A percentile compares a stretch with the other conserved stretches of the same genome.
These are phyloP conservation scores for Chlorella ohadii DNA, from an alignment of 139 green algal genomes.

Conservation along the genomic window DNA sequence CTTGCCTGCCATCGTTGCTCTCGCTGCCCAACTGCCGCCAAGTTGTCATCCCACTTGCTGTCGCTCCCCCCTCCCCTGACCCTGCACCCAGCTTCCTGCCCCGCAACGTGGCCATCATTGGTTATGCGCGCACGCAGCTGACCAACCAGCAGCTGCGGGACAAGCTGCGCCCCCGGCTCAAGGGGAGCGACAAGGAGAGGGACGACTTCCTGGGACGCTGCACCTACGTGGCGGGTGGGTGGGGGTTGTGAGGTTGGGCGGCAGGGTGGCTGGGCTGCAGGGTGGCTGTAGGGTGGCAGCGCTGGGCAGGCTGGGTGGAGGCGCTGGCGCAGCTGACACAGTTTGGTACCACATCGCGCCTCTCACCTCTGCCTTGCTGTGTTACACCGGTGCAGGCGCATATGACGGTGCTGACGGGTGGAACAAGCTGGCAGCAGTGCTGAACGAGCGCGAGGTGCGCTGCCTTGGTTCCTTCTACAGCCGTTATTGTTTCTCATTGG, in stretches of 20 bases:
- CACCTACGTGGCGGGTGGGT: slow-evolving; percentile 23
- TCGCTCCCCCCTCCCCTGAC: no score
- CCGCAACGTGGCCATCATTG: slow-evolving; percentile 70
- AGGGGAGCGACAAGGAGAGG: slow-evolving; percentile 21
- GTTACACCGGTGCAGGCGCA: slow-evolving; percentile 18
- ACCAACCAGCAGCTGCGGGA: slow-evolving; percentile 71
- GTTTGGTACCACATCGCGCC: not conserved
- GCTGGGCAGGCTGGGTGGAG: not conserved
- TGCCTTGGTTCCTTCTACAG: no score
- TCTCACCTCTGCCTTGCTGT: not conserved
- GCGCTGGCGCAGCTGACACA: no score
- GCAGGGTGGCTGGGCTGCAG: not conserved
- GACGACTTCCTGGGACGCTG: slow-evolving; percentile 73
- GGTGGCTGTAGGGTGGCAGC: not conserved
- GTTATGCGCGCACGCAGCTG: slow-evolving; percentile 82
- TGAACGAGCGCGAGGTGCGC: slow-evolving; percentile 62
- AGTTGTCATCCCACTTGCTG: no score
- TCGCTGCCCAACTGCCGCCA: no score
- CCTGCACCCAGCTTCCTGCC: slow-evolving; percentile 22
- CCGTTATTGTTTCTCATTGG: no score
- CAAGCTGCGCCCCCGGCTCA: slow-evolving; percentile 63
- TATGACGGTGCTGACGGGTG: slow-evolving; percentile 77
- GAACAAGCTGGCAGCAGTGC: slow-evolving; percentile 40
- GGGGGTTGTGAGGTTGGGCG: not conserved
- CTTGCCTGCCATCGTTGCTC: not conserved